Evolutionary conservation across 1,139 yeast genomes (phyloP).

Genomic region (Casaregolazyma lundiana): DNA sequence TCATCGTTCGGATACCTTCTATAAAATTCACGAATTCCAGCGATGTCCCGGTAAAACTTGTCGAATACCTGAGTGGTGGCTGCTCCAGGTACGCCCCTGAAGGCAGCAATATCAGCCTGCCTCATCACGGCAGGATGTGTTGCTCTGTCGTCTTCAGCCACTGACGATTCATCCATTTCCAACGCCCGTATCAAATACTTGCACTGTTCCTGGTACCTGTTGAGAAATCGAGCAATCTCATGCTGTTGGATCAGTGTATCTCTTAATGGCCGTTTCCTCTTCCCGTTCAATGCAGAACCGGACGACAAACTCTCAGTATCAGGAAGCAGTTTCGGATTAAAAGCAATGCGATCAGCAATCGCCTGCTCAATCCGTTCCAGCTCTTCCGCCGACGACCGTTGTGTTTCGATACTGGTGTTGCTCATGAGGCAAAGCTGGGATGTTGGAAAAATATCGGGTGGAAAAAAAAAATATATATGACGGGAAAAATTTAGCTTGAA

Average conservation of each 20-base stretch:
- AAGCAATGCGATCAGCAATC: constrained; percentile 44
- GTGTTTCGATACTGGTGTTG: constrained; percentile 31
- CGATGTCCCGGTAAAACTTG: constrained; percentile 43
- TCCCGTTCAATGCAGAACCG: constrained; percentile 30
- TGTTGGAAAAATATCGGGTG: background rate
- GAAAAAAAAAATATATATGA: background rate
- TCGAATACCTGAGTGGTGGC: constrained; percentile 27
- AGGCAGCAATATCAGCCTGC: constrained; percentile 15
- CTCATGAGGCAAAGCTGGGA: constrained; percentile 4
- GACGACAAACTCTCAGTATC: constrained; percentile 22
- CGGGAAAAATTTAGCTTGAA: background rate
- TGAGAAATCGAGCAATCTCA: constrained; percentile 55
- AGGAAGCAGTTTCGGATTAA: constrained; percentile 47
- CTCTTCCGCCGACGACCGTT: constrained; percentile 44
- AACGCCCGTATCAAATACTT: constrained; percentile 26
- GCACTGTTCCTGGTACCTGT: constrained; percentile 43
- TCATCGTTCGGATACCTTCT: constrained; percentile 32
- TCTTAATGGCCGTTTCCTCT: constrained; percentile 38
- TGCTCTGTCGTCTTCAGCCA: constrained; percentile 2
- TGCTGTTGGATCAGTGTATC: constrained; percentile 60
- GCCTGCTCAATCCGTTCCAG: constrained; percentile 56
- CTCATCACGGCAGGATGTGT: constrained; percentile 16
- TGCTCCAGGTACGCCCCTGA: constrained; percentile 4
- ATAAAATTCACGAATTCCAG: constrained; percentile 34
- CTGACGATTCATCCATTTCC: constrained; percentile 11